Base-by-base conservation (phyloP, 768 basidiomycete species). In the Tubosaeta sp. region DNA sequence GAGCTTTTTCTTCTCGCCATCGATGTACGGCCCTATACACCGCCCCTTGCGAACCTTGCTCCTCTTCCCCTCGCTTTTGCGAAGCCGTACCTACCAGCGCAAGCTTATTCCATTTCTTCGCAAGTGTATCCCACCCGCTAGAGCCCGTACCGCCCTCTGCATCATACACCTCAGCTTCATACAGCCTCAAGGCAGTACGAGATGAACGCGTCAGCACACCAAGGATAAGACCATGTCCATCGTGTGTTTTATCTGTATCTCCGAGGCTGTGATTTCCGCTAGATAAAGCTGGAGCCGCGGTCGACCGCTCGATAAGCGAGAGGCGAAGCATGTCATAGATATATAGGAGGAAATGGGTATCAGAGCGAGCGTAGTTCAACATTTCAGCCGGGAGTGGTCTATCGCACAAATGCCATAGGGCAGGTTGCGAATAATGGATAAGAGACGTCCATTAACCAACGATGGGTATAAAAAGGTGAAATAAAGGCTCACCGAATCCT, bases 281-380 rank as follows among this genome's bases (percentile, higher is more conserved):
- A 42, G 57, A 54, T 14, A 59, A 51, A 36, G 61, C 53, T 16
- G 59, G 49, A 66, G 62, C 14, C 59, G 68, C 12, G 74, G 66
- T 61, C n/a, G 68, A 70, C n/a, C 80, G 81, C 63, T 87, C 84
- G n/a, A 94, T 73, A 11, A 96, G 86, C 1, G 87, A 86, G 62
- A 90, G 87, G 12, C 93, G 87, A 6, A 98, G 80, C 58, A 84
- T 81, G 70, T 97, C 94, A 68, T 94, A 97, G 61, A 97, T 84
- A 70, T 82, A 91, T 25, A 99, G 74, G 2, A 99, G 79, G 71
- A 88, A 98, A 68, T 98, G 96, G 0, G 95, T 99, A 67, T 99
- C 96, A 2, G 92, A 90, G 25, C 93, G 86, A 2, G 96, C 96
- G 64, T 98, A 99, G 47, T 79, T 72, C 18, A 92, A 70, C 94